Conservation (phyloP, 495 filamentous ascomycete species). For the Neurospora sp. region DNA sequence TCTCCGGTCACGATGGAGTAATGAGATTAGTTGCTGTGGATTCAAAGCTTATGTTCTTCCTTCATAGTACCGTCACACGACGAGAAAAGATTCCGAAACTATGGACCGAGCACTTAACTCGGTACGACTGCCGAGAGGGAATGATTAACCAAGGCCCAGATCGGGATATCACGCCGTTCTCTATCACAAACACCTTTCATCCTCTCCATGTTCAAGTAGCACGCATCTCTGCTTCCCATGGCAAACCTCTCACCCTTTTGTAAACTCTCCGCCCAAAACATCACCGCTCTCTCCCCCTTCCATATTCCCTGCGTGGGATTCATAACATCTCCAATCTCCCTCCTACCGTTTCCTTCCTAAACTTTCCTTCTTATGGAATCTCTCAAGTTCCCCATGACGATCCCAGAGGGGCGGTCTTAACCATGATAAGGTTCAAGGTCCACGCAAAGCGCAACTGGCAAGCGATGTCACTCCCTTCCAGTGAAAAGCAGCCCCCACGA, state of each 20-base stretch:
- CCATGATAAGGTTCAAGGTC: background rate
- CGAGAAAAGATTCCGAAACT: background rate
- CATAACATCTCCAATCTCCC: background rate
- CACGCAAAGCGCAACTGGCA: background rate
- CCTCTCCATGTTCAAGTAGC: background rate
- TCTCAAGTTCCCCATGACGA: background rate
- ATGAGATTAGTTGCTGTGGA: background rate
- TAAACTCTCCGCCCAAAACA: background rate
- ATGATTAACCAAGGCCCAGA: too few relatives aligned
- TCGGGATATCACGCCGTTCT: too few relatives aligned
- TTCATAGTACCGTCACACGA: background rate
- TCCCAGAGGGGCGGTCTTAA: background rate
- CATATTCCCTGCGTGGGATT: background rate
- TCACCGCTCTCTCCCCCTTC: background rate
- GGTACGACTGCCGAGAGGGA: background rate
- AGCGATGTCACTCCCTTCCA: background rate
- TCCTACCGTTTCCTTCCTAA: background rate
- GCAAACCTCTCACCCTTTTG: background rate
- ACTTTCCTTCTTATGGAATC: background rate
- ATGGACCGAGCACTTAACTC: background rate
- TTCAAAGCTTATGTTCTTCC: background rate
- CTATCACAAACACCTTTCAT: background rate
- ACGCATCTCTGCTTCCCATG: background rate
- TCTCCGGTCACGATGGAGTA: background rate
- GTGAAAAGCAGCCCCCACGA: background rate